Evolutionary conservation across 2,329 filamentous ascomycete species (phyloP).

Genomic region (Cryoendolithus antarcticus): DNA sequence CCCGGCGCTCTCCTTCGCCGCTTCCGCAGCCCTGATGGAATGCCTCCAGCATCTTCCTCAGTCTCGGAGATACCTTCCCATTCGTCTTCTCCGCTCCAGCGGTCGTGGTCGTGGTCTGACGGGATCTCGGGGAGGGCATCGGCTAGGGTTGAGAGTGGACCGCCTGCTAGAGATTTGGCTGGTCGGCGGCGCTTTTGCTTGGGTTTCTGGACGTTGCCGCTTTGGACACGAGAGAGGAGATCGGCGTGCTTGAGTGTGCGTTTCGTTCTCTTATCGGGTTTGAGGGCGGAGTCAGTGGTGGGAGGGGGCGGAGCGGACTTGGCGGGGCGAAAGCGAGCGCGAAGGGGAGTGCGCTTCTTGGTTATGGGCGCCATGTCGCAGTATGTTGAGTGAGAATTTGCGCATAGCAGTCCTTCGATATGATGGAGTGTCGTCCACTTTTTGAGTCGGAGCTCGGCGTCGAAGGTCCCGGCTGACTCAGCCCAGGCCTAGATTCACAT

Average conservation of each 20-base stretch:
- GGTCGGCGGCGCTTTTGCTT: slow-evolving; percentile 52
- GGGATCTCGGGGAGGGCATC: slow-evolving; percentile 60
- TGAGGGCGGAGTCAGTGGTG: slow-evolving; percentile 16
- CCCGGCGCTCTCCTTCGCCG: slow-evolving; percentile 11
- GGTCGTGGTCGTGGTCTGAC: slow-evolving; percentile 29
- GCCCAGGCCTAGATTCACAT: too few relatives aligned
- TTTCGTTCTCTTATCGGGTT: slow-evolving; percentile 63
- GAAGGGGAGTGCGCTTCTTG: slow-evolving; percentile 45
- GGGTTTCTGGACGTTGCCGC: slow-evolving; percentile 57
- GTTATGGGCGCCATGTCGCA: slow-evolving; percentile 26
- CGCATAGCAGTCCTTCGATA: too few relatives aligned
- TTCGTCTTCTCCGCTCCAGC: slow-evolving; percentile 29
- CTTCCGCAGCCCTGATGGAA: slow-evolving; percentile 9
- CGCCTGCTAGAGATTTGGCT: slow-evolving; percentile 36
- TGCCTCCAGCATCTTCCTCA: slow-evolving; percentile 10
- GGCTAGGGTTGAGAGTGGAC: slow-evolving; percentile 56
- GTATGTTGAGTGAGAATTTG: too few relatives aligned
- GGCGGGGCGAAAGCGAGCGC: slow-evolving; percentile 40
- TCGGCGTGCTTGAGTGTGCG: slow-evolving; percentile 67
- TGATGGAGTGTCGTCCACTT: too few relatives aligned
- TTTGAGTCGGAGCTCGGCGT: too few relatives aligned
- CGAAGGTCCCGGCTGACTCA: too few relatives aligned
- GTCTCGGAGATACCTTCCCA: slow-evolving; percentile 22
- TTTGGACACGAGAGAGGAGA: slow-evolving; percentile 42
- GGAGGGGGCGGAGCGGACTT: slow-evolving; percentile 1